Conservation (phyloP, 1,284 basidiomycete species). For the Clitocybe nebularis region DNA sequence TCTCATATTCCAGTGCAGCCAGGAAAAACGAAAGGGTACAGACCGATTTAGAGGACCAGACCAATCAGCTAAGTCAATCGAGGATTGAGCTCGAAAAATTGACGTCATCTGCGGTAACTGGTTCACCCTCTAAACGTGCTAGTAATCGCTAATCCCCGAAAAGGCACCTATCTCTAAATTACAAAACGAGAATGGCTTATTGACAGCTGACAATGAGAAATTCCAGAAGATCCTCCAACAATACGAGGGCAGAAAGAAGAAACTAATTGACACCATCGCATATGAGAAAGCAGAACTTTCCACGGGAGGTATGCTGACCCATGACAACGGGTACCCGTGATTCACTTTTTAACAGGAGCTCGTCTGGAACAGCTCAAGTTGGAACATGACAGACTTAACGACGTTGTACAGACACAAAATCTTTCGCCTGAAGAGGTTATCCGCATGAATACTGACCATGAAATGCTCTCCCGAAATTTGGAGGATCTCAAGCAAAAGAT, state of each 20-base stretch:
- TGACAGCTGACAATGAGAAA: slow-evolving; percentile 65
- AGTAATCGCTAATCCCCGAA: slow-evolving; percentile 10
- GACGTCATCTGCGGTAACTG: slow-evolving; percentile 50
- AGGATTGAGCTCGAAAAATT: slow-evolving; percentile 56
- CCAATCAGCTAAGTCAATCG: slow-evolving; percentile 38
- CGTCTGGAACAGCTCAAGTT: slow-evolving; percentile 56
- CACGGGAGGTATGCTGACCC: slow-evolving; percentile 36
- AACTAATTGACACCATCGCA: slow-evolving; percentile 57
- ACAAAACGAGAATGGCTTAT: slow-evolving; percentile 50
- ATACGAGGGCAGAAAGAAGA: slow-evolving; percentile 61
- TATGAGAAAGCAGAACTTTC: slow-evolving; percentile 61
- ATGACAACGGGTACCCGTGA: too few relatives aligned
- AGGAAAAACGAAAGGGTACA: slow-evolving; percentile 64
- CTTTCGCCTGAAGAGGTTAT: slow-evolving; percentile 81
- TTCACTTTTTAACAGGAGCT: slow-evolving; percentile 48
- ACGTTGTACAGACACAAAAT: slow-evolving; percentile 78
- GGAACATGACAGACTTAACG: slow-evolving; percentile 60
- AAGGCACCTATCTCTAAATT: slow-evolving; percentile 66
- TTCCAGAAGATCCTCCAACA: slow-evolving; percentile 64
- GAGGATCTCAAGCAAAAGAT: slow-evolving; percentile 76
- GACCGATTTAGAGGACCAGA: slow-evolving; percentile 55
- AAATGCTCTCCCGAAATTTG: slow-evolving; percentile 63
- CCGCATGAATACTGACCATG: slow-evolving; percentile 84
- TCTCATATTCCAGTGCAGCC: slow-evolving; percentile 32
- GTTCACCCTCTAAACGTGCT: background rate